These are phyloP conservation scores for Amniculicola lignicola DNA, from an alignment of 495 filamentous ascomycete genomes.

Conservation along the genomic window DNA sequence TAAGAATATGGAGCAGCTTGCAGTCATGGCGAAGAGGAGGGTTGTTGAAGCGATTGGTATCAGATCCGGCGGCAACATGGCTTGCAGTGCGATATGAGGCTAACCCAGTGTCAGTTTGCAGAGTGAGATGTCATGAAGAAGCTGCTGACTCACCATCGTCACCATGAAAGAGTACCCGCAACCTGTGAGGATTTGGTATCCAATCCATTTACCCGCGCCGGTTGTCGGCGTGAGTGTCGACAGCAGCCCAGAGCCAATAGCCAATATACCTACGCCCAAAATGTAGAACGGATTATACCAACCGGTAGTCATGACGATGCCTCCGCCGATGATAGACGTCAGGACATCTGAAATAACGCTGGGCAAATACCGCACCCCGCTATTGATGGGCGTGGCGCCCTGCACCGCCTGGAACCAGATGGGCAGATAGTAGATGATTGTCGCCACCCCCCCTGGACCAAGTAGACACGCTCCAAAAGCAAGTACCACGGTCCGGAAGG, in stretches of 20 bases:
- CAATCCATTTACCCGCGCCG: conserved; percentile 63
- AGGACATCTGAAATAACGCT: conserved; percentile 10
- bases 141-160: conserved; percentile 5
- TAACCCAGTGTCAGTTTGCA: not conserved
- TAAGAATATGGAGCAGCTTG: conserved; percentile 8
- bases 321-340: conserved; percentile 1
- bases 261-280: conserved; percentile 52
- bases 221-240: conserved; percentile 60
- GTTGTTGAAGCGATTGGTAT: conserved; percentile 7
- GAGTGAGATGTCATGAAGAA: not conserved
- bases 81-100: conserved; percentile 2
- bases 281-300: conserved; percentile 59
- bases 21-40: conserved; percentile 5
- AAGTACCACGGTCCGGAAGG: not conserved
- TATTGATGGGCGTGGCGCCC: conserved; percentile 29
- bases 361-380: conserved; percentile 21
- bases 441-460: not conserved
- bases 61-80: conserved; percentile 1
- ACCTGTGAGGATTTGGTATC: conserved; percentile 70
- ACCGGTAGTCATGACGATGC: not conserved
- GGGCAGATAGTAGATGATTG: conserved; percentile 38
- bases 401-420: conserved; percentile 45
- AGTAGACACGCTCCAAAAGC: not conserved
- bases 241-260: conserved; percentile 68
- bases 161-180: conserved; percentile 45